These are phyloP conservation scores for Diaporthe sp. DNA, from an alignment of 2,329 filamentous ascomycete species.

Conservation along the genomic window DNA sequence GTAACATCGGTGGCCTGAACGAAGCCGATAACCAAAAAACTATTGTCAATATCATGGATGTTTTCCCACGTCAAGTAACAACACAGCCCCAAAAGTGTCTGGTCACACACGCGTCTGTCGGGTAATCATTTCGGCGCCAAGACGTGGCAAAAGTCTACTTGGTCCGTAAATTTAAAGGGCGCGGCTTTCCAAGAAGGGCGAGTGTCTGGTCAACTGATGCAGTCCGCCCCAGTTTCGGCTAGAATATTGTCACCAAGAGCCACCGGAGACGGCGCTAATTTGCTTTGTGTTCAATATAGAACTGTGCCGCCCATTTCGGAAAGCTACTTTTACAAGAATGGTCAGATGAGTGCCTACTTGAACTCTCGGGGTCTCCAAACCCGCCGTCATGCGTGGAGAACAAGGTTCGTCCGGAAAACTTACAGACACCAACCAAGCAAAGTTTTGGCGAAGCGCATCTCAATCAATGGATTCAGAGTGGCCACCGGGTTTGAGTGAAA, in stretches of 20 bases:
- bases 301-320: background rate
- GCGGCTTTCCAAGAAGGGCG: background rate
- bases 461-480: background rate
- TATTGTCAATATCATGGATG: background rate
- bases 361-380: background rate
- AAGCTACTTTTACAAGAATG: background rate
- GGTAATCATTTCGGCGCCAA: too few relatives aligned
- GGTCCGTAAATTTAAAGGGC: background rate
- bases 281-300: background rate
- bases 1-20: conserved; percentile 1
- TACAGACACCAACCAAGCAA: background rate
- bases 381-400: background rate
- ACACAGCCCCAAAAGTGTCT: background rate
- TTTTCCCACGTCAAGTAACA: too few relatives aligned
- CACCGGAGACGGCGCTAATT: background rate
- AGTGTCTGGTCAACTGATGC: background rate
- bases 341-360: background rate
- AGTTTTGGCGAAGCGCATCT: background rate
- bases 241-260: background rate
- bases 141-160: background rate
- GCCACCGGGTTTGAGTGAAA: too few relatives aligned
- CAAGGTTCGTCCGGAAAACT: conserved; percentile 32
- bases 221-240: background rate
- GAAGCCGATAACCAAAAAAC: background rate
- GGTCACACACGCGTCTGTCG: background rate